phyloP scores from a whole-genome alignment of 2,329 filamentous ascomycete genomes.

The Arthrobotrys megalospora region DNA sequence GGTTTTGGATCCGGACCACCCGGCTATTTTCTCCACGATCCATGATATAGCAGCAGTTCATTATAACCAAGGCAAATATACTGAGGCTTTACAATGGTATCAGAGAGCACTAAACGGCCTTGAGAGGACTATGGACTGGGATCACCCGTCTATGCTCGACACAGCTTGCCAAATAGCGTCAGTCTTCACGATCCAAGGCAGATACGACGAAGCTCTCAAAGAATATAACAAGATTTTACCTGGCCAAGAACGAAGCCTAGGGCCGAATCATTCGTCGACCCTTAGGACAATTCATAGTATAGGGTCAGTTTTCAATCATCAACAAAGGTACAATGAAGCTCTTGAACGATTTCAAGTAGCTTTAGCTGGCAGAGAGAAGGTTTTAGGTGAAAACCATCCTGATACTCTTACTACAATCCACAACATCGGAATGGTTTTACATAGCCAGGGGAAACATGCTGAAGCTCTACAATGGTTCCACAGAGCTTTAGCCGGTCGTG shows the following conservation, averaged over 20 bases:
- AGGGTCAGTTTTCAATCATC: not conserved
- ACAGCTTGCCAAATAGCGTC: constrained; percentile 15
- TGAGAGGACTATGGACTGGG: not conserved
- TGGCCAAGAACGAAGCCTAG: no score
- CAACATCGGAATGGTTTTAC: not conserved
- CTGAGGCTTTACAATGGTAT: not conserved
- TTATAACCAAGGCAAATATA: not conserved
- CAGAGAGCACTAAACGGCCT: not conserved
- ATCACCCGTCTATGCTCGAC: not conserved
- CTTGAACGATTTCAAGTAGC: not conserved
- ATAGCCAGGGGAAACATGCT: constrained; percentile 7
- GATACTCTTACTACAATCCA: constrained; percentile 45
- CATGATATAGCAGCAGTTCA: not conserved
- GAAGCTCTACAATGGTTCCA: constrained; percentile 8
- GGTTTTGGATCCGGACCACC: constrained; percentile 43
- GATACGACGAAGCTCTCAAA: no score
- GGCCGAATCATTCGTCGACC: no score
- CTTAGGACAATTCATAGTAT: not conserved
- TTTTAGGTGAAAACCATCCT: constrained; percentile 24
- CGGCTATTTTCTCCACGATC: not conserved
- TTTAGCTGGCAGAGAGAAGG: not conserved
- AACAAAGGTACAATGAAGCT: not conserved
- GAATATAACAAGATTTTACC: no score
- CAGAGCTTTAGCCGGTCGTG: constrained; percentile 7
- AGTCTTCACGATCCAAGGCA: not conserved